These are phyloP conservation scores for Pascua sp. DNA, from an alignment of 1,284 basidiomycete species.

Conservation along the genomic window DNA sequence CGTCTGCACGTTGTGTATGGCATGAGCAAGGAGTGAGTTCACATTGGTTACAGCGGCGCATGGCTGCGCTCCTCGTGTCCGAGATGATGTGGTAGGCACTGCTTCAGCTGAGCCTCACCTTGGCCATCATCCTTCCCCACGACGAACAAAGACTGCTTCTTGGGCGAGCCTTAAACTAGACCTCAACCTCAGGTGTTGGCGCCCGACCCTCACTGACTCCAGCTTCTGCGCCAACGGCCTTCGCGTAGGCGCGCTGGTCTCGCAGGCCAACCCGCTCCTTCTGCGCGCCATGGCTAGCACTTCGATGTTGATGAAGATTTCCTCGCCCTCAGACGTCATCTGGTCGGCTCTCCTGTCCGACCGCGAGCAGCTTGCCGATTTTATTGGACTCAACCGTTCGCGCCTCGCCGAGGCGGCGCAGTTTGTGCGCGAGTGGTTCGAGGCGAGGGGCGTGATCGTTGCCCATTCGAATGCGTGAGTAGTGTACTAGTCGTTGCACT, in stretches of 20 bases:
- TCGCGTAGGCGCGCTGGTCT: slow-evolving; percentile 48
- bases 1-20: slow-evolving; percentile 49
- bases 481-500: neutral
- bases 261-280: slow-evolving; percentile 48
- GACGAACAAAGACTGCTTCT: no score
- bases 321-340: slow-evolving; percentile 45
- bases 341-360: slow-evolving; percentile 38
- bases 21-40: slow-evolving; percentile 49
- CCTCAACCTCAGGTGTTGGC: no score
- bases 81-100: no score
- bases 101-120: no score
- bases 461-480: slow-evolving; percentile 42
- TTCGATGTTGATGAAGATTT: slow-evolving; percentile 47
- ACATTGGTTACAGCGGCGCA: no score
- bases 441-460: slow-evolving; percentile 36
- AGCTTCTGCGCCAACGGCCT: slow-evolving; percentile 52
- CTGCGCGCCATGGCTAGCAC: slow-evolving; percentile 47
- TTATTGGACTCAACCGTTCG: slow-evolving; percentile 36
- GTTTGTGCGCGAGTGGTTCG: slow-evolving; percentile 42
- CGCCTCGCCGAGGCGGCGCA: slow-evolving; percentile 39
- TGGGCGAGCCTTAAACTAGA: no score
- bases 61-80: no score
- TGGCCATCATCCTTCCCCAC: no score
- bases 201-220: neutral
- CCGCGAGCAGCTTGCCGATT: slow-evolving; percentile 25